A percentile compares a stretch with the other conserved stretches of the same genome.
Conservation (phyloP, 164 flowering plant species). For the Aristolochia contorta region DNA sequence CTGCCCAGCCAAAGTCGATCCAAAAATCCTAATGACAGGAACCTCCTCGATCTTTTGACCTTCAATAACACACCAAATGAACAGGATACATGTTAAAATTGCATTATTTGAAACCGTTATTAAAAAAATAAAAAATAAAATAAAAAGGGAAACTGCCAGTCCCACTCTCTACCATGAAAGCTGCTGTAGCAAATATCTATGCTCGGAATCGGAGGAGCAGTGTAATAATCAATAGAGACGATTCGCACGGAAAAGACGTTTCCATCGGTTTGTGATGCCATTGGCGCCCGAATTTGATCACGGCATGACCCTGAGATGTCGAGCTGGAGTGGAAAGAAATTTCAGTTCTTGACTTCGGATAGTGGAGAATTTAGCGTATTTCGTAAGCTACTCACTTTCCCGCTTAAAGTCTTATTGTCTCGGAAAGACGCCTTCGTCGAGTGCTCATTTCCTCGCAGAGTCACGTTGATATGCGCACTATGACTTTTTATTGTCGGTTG, state of each 20-base stretch:
- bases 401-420: too few species aligned
- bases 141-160: background rate
- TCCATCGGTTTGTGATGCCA: slow-evolving; percentile 25
- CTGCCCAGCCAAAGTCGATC: slow-evolving; percentile 77
- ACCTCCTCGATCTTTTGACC: slow-evolving; percentile 76
- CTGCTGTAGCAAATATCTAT: slow-evolving; percentile 58
- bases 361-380: background rate
- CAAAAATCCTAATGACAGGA: slow-evolving; percentile 72
- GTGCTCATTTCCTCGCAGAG: too few species aligned
- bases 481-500: too few species aligned
- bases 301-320: background rate
- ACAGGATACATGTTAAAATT: background rate
- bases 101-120: background rate
- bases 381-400: background rate
- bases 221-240: slow-evolving; percentile 69
- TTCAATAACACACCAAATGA: slow-evolving; percentile 12
- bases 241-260: slow-evolving; percentile 60
- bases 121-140: background rate
- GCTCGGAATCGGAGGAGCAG: slow-evolving; percentile 63
- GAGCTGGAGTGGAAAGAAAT: background rate
- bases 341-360: background rate
- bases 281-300: background rate
- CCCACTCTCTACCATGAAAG: slow-evolving; percentile 48
- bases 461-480: too few species aligned
- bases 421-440: too few species aligned